phyloP scores from a whole-genome alignment of 768 basidiomycete species.

The Boletus tomentosulus region DNA sequence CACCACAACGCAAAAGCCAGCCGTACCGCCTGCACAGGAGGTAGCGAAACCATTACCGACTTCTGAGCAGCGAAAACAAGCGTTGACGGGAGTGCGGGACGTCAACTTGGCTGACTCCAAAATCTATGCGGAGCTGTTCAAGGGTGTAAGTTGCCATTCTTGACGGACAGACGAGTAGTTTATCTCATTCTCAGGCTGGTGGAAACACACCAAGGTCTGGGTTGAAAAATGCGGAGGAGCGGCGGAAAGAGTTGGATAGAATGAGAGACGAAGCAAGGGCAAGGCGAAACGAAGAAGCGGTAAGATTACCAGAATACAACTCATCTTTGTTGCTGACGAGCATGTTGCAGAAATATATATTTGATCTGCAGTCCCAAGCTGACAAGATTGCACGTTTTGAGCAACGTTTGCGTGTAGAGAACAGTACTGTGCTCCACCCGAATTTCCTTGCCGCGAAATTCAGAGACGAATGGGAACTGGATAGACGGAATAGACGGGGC shows the following conservation, averaged over 20 bases:
- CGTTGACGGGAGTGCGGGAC: slow-evolving; percentile 48
- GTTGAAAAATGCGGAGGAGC: slow-evolving; percentile 58
- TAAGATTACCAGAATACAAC: slow-evolving; percentile 26
- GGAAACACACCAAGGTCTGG: slow-evolving; percentile 44
- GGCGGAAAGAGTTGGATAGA: slow-evolving; percentile 60
- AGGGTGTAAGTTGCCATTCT: slow-evolving; percentile 37
- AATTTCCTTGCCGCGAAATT: slow-evolving; percentile 58
- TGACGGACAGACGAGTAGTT: neutral
- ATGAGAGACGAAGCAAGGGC: slow-evolving; percentile 68
- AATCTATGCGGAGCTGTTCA: slow-evolving; percentile 65
- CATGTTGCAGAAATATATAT: slow-evolving; percentile 39
- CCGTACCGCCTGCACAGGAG: slow-evolving; percentile 13
- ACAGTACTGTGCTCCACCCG: slow-evolving; percentile 56
- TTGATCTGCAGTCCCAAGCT: slow-evolving; percentile 54
- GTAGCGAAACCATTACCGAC: slow-evolving; percentile 26
- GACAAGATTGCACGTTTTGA: slow-evolving; percentile 65
- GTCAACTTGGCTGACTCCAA: slow-evolving; percentile 58
- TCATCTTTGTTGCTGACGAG: slow-evolving; percentile 5
- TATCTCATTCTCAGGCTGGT: slow-evolving; percentile 31
- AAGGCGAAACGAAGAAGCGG: slow-evolving; percentile 52
- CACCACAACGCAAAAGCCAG: slow-evolving; percentile 23
- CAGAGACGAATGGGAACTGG: slow-evolving; percentile 49
- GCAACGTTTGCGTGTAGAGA: slow-evolving; percentile 45
- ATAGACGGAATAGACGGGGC: slow-evolving; percentile 27
- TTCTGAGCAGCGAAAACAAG: slow-evolving; percentile 36